Percentiles rank a stretch among this genome's conserved stretches.
Evolutionary conservation across 2,329 filamentous ascomycete genomes (phyloP).

Genomic region (Conoideocrella luteorostrata): DNA sequence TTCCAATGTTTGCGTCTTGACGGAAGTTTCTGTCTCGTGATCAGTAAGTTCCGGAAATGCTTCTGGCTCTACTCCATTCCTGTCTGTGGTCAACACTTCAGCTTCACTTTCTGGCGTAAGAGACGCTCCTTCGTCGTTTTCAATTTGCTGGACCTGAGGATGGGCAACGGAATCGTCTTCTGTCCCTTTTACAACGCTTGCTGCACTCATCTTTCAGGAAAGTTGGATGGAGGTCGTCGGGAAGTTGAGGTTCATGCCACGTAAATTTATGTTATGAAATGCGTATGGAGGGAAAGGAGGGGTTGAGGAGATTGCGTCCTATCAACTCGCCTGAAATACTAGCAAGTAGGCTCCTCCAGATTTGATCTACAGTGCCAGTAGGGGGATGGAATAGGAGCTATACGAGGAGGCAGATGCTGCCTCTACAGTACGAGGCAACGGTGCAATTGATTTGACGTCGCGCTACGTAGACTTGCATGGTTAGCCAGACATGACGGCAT

Average conservation of each 20-base stretch:
- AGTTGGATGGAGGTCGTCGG: background rate
- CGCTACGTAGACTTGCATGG: background rate
- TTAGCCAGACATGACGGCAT: background rate
- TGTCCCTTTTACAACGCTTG: background rate
- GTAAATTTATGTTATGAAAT: background rate
- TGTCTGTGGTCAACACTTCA: background rate
- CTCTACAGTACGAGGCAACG: background rate
- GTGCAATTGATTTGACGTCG: conserved; percentile 1
- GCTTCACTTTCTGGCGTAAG: conserved; percentile 1
- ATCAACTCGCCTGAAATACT: background rate
- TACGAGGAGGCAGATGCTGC: background rate
- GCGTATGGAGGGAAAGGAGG: background rate
- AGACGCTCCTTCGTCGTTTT: conserved; percentile 3
- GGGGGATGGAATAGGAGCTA: background rate
- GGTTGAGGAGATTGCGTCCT: background rate
- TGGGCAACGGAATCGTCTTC: background rate
- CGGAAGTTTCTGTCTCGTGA: background rate
- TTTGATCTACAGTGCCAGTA: background rate
- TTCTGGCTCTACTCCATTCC: background rate
- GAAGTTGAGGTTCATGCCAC: background rate
- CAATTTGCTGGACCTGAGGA: background rate
- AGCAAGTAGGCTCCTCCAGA: background rate
- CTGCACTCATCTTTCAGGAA: background rate
- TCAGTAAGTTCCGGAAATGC: background rate
- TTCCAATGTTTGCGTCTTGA: background rate